Base-by-base conservation (phyloP, 1,284 basidiomycete species). In the Austropuccinia psidii region DNA sequence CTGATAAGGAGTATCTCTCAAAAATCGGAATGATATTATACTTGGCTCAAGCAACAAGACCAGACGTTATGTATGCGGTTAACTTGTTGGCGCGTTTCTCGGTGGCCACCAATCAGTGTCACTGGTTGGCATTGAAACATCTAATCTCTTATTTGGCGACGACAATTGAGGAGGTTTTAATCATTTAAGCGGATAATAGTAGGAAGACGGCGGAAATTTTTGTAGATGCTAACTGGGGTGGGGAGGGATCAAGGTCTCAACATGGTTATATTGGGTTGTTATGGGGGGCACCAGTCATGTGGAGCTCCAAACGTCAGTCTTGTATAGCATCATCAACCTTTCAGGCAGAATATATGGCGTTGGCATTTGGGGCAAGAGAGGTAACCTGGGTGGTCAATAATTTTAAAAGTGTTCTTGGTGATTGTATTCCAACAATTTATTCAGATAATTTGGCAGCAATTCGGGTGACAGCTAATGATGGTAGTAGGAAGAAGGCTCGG, bases 211-310 rank as follows among this genome's bases (percentile, higher is more conserved):
- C n/a, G n/a, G n/a, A n/a, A n/a, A n/a, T n/a, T n/a, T 60, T 35
- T 60, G 29, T 13, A 21, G 57, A 60, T 6, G 57, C 33, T 21
- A 60, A 60, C 9, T 60, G 57, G 57, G 57, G 57, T 57, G 55
- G 57, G 9, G 31, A 60, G n/a, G 35, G 4, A 6, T 60, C 13
- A 2, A 27, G 57, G 8, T 60, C n/a, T n/a, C n/a, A 21, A 8
- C 31, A 39, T 35, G 57, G 57, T 35, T 35, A 33, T 8, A 39
- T 60, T 6, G 21, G n/a, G 2, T 21, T 35, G 31, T n/a, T 60
- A 33, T 39, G 35, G 57, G 57, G 57, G 6, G 29, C 57, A 4
- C 57, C 35, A 2, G 19, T 60, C 31, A 33, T 35, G 2, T 60
- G 57, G 57, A 5, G 15, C 4, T 60, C 57, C 31, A 60, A 60